Evolutionary conservation across 2,329 filamentous ascomycete genomes (phyloP), one percentile per base, ranked within the genome.

Genomic region (Didymella sp.): DNA sequence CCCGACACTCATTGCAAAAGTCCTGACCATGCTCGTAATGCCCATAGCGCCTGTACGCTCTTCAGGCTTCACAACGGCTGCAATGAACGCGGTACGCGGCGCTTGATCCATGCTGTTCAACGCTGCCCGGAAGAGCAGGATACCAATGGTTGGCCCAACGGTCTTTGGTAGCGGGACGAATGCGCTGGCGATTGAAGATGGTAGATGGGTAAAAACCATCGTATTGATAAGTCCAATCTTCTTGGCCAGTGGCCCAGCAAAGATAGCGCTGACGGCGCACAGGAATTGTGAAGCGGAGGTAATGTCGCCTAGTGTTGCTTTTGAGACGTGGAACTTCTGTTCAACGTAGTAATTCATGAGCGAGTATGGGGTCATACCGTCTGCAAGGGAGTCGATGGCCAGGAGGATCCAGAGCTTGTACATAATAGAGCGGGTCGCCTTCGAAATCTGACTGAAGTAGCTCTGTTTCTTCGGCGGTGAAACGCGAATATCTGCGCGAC

Each of bases 21-120:
- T 89, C 6, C 86, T 78, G 25, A 89, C 57, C 67, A 85, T 85
- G 43, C 78, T 80, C 0, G 86, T 89, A 62, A 90, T 87, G 12
- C 87, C 87, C 85, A 89, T 87, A n/a, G 87, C 86, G 0, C 86
- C 87, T 0, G 87, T 90, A 1, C 87, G 78, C 72, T 90, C 87
- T 51, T 85, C 82, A 0, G 86, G 83, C 59, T 81, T 83, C 2
- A 89, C 87, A 0, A 88, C 85, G 0, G 86, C 86, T 1, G 87
- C 86, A 46, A 90, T 88, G 55, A 90, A 85, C 0, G 87, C 87
- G 0, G 86, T 78, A 2, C 87, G 80, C 0, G 87, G 87, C 0
- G 85, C 87, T 75, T 89, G 87, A 60, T 89, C 87, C 85, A 90
- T 89, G 60, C 83, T 86, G 66, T 89, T 89, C 41, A 89, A 76